Evolutionary conservation across 805 yeast species (phyloP).

Genomic region (Cyberlindnera nakhonratchasimensis): DNA sequence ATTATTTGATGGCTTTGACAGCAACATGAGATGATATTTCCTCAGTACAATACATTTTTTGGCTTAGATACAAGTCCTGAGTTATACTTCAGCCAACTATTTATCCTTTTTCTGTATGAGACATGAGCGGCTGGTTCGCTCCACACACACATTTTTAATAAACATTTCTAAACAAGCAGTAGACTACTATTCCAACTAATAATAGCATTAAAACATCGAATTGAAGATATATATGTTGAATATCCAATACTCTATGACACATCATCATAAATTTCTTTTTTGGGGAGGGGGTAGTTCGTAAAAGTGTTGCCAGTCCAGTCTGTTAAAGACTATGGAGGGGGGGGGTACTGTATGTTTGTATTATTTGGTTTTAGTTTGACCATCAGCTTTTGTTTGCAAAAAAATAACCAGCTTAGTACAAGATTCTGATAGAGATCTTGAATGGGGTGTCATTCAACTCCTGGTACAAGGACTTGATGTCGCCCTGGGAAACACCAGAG

Average conservation of each 20-base stretch:
- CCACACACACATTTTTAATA: not conserved
- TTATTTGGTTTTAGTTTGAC: not conserved
- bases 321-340: slow-evolving; percentile 14
- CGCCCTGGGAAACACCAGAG: slow-evolving; percentile 74
- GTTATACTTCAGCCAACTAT: not conserved
- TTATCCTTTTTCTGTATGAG: not conserved
- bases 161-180: not conserved
- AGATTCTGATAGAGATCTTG: slow-evolving; percentile 85
- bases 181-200: not conserved
- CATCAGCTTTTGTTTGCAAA: not conserved
- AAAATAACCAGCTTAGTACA: slow-evolving; percentile 49
- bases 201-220: slow-evolving; percentile 10
- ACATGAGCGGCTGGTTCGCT: not conserved
- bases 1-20: slow-evolving; percentile 39
- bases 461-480: slow-evolving; percentile 80
- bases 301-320: slow-evolving; percentile 5
- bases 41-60: not conserved
- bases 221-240: slow-evolving; percentile 20
- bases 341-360: not conserved
- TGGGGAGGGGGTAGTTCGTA: slow-evolving; percentile 7
- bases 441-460: slow-evolving; percentile 85
- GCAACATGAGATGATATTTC: slow-evolving; percentile 4
- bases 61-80: not conserved
- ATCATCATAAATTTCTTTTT: slow-evolving; percentile 4
- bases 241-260: slow-evolving; percentile 17